Percentiles rank a stretch among this genome's conserved stretches.
These are phyloP conservation scores for Paracorniculantispora psalliotae DNA, from an alignment of 2,329 filamentous ascomycete genomes.

Conservation along the genomic window DNA sequence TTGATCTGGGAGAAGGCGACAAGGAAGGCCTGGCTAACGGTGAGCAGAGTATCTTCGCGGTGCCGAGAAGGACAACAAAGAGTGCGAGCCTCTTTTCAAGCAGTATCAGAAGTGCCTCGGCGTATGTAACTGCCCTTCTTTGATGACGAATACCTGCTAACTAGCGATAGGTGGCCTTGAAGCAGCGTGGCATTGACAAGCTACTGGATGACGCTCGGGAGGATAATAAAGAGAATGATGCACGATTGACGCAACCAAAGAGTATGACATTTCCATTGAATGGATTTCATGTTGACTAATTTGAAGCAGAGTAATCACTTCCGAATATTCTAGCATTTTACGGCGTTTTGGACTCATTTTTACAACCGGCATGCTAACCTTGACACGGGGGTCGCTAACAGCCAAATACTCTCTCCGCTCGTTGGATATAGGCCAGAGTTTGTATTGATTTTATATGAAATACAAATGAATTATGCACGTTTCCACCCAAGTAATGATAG, in stretches of 20 bases:
- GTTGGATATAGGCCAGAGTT: not conserved
- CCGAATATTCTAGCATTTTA: constrained; percentile 26
- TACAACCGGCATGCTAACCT: not conserved
- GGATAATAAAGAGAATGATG: constrained; percentile 83
- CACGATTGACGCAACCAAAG: constrained; percentile 40
- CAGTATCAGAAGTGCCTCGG: constrained; percentile 83
- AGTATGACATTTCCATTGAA: constrained; percentile 40
- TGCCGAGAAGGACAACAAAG: constrained; percentile 71
- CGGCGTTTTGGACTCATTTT: not conserved
- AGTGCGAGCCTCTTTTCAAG: constrained; percentile 81
- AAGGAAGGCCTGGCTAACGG: constrained; percentile 9
- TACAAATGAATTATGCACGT: not conserved
- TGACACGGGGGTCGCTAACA: not conserved
- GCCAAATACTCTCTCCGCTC: constrained; percentile 5
- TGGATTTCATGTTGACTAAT: constrained; percentile 24
- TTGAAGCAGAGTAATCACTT: constrained; percentile 14
- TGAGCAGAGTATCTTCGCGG: constrained; percentile 79
- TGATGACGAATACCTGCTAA: not conserved
- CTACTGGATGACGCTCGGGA: constrained; percentile 88
- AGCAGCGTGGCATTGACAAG: constrained; percentile 85
- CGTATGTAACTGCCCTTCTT: constrained; percentile 44
- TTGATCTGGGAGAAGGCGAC: constrained; percentile 14
- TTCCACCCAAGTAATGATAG: too few species aligned
- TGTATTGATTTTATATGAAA: not conserved
- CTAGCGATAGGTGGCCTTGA: constrained; percentile 65